Conservation (phyloP, 345 rosid genomes). For the Durio zibethinus region DNA sequence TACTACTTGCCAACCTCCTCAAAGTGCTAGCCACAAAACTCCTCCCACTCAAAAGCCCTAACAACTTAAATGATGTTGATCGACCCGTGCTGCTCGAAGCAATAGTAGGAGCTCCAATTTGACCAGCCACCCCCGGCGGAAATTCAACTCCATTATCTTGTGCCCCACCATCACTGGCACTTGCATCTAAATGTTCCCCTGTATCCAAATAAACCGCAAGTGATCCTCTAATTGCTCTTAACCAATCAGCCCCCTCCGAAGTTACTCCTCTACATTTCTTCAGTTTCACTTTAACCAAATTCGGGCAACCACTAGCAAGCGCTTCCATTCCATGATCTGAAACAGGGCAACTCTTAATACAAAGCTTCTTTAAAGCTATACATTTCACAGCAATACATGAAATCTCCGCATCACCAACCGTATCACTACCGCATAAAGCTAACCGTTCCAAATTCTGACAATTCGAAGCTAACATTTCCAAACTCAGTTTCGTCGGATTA, state of each 20-base stretch:
- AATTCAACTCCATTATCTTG: conserved; percentile 49
- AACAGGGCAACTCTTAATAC: conserved; percentile 64
- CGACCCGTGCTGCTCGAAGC: conserved; percentile 47
- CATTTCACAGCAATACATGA: conserved; percentile 68
- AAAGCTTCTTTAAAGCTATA: conserved; percentile 67
- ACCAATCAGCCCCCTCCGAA: conserved; percentile 41
- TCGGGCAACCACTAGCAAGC: conserved; percentile 66
- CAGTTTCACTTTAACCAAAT: conserved; percentile 74
- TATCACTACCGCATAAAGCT: conserved; percentile 70
- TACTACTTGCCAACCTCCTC: conserved; percentile 58
- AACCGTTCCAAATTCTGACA: conserved; percentile 65
- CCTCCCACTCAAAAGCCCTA: conserved; percentile 64
- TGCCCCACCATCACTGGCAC: conserved; percentile 50
- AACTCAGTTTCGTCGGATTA: conserved; percentile 53
- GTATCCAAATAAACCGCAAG: conserved; percentile 61
- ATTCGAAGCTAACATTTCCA: conserved; percentile 57
- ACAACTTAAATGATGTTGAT: conserved; percentile 60
- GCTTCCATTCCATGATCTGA: conserved; percentile 69
- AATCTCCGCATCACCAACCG: conserved; percentile 63
- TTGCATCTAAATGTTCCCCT: conserved; percentile 45
- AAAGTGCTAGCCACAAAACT: conserved; percentile 74
- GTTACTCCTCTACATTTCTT: conserved; percentile 82
- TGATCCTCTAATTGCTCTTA: conserved; percentile 43
- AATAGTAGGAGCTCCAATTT: conserved; percentile 23
- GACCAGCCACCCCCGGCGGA: conserved; percentile 14